phyloP scores from a whole-genome alignment of 1,139 yeast species.

The Magnusiomyces tetraspermus region DNA sequence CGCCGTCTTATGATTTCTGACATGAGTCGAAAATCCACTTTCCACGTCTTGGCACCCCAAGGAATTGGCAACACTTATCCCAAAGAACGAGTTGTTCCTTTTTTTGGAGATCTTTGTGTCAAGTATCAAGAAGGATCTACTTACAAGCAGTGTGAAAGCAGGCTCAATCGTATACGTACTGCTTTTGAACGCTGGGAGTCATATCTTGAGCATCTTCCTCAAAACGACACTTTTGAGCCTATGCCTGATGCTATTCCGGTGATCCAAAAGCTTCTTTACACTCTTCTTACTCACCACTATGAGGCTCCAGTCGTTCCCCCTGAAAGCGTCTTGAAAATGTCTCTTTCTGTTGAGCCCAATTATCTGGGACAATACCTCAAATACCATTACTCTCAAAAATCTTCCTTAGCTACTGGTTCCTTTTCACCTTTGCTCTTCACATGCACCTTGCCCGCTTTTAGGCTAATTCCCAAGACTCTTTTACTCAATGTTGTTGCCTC shows the following conservation, averaged over 20 bases:
- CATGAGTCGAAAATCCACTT: slow-evolving; percentile 41
- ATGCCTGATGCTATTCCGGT: slow-evolving; percentile 28
- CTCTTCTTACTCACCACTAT: slow-evolving; percentile 29
- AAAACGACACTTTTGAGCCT: slow-evolving; percentile 32
- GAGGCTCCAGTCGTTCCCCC: slow-evolving; percentile 21
- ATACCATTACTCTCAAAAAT: slow-evolving; percentile 37
- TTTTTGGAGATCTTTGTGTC: slow-evolving; percentile 75
- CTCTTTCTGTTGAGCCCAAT: slow-evolving; percentile 40
- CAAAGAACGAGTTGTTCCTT: slow-evolving; percentile 75
- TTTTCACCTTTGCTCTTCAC: slow-evolving; percentile 55
- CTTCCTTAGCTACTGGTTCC: slow-evolving; percentile 47
- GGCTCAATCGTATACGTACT: slow-evolving; percentile 59
- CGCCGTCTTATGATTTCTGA: slow-evolving; percentile 56
- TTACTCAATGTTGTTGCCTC: slow-evolving; percentile 31
- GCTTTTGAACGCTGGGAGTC: slow-evolving; percentile 79
- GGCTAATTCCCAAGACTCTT: slow-evolving; percentile 44
- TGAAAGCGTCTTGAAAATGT: slow-evolving; percentile 33
- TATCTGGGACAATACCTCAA: slow-evolving; percentile 36
- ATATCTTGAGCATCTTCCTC: slow-evolving; percentile 39
- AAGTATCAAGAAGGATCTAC: slow-evolving; percentile 33
- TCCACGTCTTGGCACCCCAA: slow-evolving; percentile 79
- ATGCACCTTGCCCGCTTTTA: slow-evolving; percentile 43
- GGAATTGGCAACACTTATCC: slow-evolving; percentile 74
- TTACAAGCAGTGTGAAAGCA: slow-evolving; percentile 52
- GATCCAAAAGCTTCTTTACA: slow-evolving; percentile 31